Percentiles rank a stretch among this genome's conserved stretches.
Conservation (phyloP, 768 basidiomycete genomes). For the Leucocoprinus birnbaumii region DNA sequence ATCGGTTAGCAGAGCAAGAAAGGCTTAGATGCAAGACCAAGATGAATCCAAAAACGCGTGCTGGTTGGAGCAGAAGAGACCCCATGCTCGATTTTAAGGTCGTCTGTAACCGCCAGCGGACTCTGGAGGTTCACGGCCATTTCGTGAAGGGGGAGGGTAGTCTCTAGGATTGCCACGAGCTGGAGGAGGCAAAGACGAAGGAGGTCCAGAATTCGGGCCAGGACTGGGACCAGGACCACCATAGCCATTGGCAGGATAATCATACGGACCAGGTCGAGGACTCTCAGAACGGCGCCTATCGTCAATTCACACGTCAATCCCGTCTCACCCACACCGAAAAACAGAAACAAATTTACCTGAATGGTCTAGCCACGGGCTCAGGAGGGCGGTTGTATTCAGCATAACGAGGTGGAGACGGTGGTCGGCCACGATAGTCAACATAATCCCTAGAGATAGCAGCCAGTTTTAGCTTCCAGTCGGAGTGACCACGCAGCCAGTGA, state of each 20-base stretch:
- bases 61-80: not conserved
- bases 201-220: slow-evolving; percentile 10
- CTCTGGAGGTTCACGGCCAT: slow-evolving; percentile 42
- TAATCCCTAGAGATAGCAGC: slow-evolving; percentile 47
- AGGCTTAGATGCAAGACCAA: slow-evolving; percentile 6
- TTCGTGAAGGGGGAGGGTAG: slow-evolving; percentile 40
- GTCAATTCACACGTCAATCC: slow-evolving; percentile 35
- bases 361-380: slow-evolving; percentile 44
- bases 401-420: slow-evolving; percentile 47
- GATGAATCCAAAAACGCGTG: not conserved
- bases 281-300: slow-evolving; percentile 78
- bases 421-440: slow-evolving; percentile 53
- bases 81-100: slow-evolving; percentile 21
- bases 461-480: slow-evolving; percentile 6
- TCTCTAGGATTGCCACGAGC: slow-evolving; percentile 32
- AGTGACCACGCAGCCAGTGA: slow-evolving; percentile 7
- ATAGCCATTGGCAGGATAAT: slow-evolving; percentile 56
- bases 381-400: slow-evolving; percentile 48
- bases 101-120: slow-evolving; percentile 38
- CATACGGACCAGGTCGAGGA: slow-evolving; percentile 51
- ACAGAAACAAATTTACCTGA: slow-evolving; percentile 29
- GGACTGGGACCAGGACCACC: slow-evolving; percentile 16
- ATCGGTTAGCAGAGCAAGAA: slow-evolving; percentile 5
- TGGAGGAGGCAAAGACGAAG: slow-evolving; percentile 10
- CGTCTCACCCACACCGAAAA: not conserved